Base-by-base conservation (phyloP, 768 basidiomycete species). In the Russula sp. region DNA sequence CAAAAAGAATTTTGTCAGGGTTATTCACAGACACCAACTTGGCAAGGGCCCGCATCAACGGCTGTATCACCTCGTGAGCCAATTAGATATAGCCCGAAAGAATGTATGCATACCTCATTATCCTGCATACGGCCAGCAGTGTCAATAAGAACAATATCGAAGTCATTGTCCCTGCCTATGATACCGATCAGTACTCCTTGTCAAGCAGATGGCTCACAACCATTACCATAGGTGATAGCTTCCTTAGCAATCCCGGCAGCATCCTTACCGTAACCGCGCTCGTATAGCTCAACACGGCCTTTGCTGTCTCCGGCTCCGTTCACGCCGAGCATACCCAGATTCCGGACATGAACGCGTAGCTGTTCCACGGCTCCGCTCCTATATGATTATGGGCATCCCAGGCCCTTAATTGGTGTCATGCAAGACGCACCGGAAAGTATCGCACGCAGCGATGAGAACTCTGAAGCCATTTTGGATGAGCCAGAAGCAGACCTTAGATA, bases 111-210 rank as follows among this genome's bases (percentile, higher is more conserved):
- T 71, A 91, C 91, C 84, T 98, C 97, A 74, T 98, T 99, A 75
- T 98, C 97, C 75, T 99, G 97, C 97, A 98, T 98, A 59, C 96
- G 84, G 1, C 97, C 97, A 22, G 97, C 97, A 1, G 97, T 98
- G 74, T 99, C 97, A 71, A 99, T 93, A 51, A 99, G 80, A 7
- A 99, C 96, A 26, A 98, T 94, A 70, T 99, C 97, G 73, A 97
- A 98, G 66, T 87, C 85, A 66, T 90, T 88, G 70, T 95, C 92
- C 68, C 86, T 88, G 36, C 86, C 95, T 97, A 67, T 26, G 49
- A 66, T 61, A 61, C 64, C 13, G 5, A 50, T 34, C 22, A 65
- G 49, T 26, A 18, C 5, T 14, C 22, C 16, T 3, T 5, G 44
- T 32, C 26, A 14, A 38, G 22, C 18, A 42, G 10, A 32, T 55